Evolutionary conservation across 75 land plant species (phyloP), one percentile per base, ranked within the genome.

Genomic region (Picea glauca): DNA sequence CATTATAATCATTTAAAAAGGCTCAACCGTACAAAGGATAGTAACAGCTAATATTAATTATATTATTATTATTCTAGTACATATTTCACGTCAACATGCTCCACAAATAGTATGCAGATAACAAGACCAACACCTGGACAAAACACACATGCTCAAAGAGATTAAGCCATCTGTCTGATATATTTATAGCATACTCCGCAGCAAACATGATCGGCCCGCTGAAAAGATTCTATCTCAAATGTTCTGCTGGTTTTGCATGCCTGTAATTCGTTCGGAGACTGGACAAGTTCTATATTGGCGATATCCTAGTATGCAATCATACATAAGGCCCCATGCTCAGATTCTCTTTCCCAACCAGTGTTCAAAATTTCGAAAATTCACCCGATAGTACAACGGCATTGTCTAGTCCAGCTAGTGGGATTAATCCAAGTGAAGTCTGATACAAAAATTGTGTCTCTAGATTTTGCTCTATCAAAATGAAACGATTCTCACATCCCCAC

Each of bases 401-500:
- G 54, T 43, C 9, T 38, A 43, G 50, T 70, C 23, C 50, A 70
- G 46, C 13, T 35, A 21, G 13, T 43, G 43, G 50, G 74, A 17
- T 18, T 46, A 70, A 40, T n/a, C 43, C 50, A 43, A 70, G 21
- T n/a, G 40, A 46, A 38, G 43, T 70, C 43, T 46, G 40, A 46
- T 38, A 20, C 40, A 12, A 70, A 70, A 70, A 66, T 38, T 43
- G 23, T 20, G n/a, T 70, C 43, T n/a, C n/a, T 38, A 12, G 43
- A 38, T 70, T 11, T 70, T 43, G n/a, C n/a, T n/a, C n/a, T 70
- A 70, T n/a, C 74, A 70, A 70, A 70, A 70, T 43, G 74, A 70
- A 70, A 70, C 50, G 17, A 32, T 70, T 40, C 43, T 66, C 54
- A 70, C 74, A 38, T 46, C 50, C 74, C 56, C 56, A 50, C 74